phyloP scores from a whole-genome alignment of 805 yeast genomes.

The Zygoascus ofunaensis region DNA sequence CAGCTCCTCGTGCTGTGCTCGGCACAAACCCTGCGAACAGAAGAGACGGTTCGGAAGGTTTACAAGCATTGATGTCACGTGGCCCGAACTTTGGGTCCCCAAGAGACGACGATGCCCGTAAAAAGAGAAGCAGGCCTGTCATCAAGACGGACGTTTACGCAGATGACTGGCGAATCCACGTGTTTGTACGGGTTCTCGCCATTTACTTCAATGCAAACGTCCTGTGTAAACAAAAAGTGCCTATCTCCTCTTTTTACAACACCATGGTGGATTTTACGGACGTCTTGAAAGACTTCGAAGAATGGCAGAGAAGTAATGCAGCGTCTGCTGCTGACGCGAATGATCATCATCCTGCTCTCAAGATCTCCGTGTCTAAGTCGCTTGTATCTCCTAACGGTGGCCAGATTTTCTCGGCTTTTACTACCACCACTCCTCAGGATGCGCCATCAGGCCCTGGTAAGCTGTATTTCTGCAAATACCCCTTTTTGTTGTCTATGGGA shows the following conservation, averaged over 20 bases:
- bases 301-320: conserved; percentile 48
- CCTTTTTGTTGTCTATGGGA: conserved; percentile 73
- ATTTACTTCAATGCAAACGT: conserved; percentile 47
- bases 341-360: neutral
- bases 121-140: neutral
- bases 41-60: neutral
- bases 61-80: neutral
- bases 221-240: conserved; percentile 24
- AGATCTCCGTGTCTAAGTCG: neutral
- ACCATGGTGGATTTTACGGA: conserved; percentile 72
- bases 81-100: neutral
- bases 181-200: conserved; percentile 54
- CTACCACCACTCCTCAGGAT: neutral
- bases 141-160: conserved; percentile 50
- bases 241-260: conserved; percentile 56
- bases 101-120: neutral
- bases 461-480: conserved; percentile 67
- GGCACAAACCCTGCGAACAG: neutral
- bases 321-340: neutral
- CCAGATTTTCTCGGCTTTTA: neutral
- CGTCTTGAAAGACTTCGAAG: conserved; percentile 69
- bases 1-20: neutral
- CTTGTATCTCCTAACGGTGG: neutral
- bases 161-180: conserved; percentile 69
- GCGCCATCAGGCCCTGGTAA: conserved; percentile 8